Conservation (phyloP, 768 basidiomycete species). For the Candolleomyces efflorescens region DNA sequence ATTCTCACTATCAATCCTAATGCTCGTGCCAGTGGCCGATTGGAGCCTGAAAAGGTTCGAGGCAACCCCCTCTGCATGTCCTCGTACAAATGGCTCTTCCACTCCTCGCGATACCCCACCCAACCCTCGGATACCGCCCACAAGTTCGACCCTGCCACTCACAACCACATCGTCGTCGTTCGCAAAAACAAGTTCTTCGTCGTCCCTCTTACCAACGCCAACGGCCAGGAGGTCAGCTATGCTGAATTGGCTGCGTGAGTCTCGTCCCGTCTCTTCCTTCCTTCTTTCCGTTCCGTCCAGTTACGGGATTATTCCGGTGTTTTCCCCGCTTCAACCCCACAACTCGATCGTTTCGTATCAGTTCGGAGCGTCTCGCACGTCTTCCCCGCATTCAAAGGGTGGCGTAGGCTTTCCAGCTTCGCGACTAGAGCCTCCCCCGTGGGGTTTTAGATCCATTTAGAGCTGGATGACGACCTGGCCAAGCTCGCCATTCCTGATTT, state of each 20-base stretch:
- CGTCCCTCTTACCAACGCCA: constrained; percentile 61
- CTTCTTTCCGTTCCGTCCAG: background rate
- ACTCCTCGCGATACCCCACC: constrained; percentile 83
- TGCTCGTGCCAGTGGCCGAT: constrained; percentile 44
- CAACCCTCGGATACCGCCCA: constrained; percentile 78
- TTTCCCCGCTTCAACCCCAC: too few relatives aligned
- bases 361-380: too few relatives aligned
- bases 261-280: too few relatives aligned
- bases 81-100: constrained; percentile 98
- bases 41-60: constrained; percentile 86
- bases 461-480: background rate
- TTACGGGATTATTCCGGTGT: background rate
- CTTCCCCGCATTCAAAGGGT: too few relatives aligned
- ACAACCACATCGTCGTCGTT: constrained; percentile 89
- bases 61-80: constrained; percentile 82
- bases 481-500: background rate
- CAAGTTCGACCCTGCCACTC: constrained; percentile 67
- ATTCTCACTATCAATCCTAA: background rate
- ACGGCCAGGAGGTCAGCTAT: constrained; percentile 69
- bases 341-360: too few relatives aligned
- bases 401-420: too few relatives aligned
- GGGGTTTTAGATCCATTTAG: too few relatives aligned
- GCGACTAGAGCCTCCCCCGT: too few relatives aligned
- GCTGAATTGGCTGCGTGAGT: constrained; percentile 73
- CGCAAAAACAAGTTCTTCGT: constrained; percentile 91